phyloP scores from a whole-genome alignment of 345 rosid species.

The Salix dunnii region DNA sequence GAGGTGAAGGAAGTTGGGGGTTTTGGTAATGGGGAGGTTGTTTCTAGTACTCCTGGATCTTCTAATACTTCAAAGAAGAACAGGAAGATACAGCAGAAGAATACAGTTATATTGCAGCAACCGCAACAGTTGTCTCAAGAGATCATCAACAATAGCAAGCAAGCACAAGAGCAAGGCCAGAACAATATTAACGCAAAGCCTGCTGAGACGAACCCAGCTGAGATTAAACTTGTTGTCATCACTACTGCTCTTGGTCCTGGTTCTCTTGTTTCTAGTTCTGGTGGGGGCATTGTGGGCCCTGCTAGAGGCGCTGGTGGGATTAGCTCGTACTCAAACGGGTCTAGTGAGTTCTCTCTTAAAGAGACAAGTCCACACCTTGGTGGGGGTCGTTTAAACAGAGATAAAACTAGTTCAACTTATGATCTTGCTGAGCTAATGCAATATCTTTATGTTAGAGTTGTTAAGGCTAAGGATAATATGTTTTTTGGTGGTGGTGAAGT shows the following conservation, averaged over 20 bases:
- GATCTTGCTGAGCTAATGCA: conserved; percentile 84
- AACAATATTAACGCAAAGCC: conserved; percentile 29
- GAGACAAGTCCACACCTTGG: conserved; percentile 72
- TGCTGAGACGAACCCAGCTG: conserved; percentile 43
- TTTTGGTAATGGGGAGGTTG: conserved; percentile 24
- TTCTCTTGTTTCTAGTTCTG: conserved; percentile 13
- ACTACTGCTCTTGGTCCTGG: conserved; percentile 38
- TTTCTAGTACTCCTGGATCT: conserved; percentile 14
- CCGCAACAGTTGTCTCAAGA: conserved; percentile 33
- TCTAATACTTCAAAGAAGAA: conserved; percentile 39
- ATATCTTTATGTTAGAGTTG: conserved; percentile 61
- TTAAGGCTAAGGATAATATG: conserved; percentile 45
- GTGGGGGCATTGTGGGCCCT: neutral
- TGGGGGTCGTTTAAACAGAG: conserved; percentile 51
- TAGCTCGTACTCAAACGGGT: conserved; percentile 26
- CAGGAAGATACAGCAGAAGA: conserved; percentile 51
- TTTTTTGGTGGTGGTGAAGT: conserved; percentile 47
- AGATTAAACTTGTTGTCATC: conserved; percentile 51
- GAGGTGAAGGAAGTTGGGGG: conserved; percentile 22
- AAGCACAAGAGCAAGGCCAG: conserved; percentile 31
- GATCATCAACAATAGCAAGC: conserved; percentile 25
- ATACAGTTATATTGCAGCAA: conserved; percentile 33
- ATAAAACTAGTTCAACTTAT: conserved; percentile 63
- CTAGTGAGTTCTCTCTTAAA: conserved; percentile 57
- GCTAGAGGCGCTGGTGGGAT: conserved; percentile 17